phyloP scores from a whole-genome alignment of 306 rosid genomes.

The Casuarina cunninghamiana region DNA sequence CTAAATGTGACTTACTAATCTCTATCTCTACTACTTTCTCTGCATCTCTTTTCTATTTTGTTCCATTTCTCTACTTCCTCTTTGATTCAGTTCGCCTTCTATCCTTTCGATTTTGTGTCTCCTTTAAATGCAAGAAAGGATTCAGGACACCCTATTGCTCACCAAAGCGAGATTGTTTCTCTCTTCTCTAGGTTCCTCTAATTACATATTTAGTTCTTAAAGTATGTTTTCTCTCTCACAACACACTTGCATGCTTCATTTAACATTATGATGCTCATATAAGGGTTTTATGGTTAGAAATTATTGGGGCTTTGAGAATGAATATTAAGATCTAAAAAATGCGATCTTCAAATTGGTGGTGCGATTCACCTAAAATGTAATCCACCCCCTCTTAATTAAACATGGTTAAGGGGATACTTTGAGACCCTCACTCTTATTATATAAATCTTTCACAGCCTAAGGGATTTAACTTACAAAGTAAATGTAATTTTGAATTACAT shows the following conservation, averaged over 20 bases:
- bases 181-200: conserved; percentile 42
- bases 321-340: background rate
- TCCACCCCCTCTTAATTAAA: too few relatives aligned
- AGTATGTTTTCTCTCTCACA: background rate
- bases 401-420: too few relatives aligned
- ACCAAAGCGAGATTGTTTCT: conserved; percentile 37
- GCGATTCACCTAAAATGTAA: too few relatives aligned
- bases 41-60: background rate
- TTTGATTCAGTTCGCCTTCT: too few relatives aligned
- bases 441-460: too few relatives aligned
- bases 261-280: background rate
- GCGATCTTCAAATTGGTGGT: background rate
- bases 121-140: conserved; percentile 29
- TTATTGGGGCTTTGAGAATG: background rate
- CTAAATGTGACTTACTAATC: too few relatives aligned
- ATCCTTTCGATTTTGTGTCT: too few relatives aligned
- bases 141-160: conserved; percentile 31
- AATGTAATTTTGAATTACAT: too few relatives aligned
- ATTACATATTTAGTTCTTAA: background rate
- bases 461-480: too few relatives aligned
- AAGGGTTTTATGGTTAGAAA: background rate
- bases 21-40: background rate
- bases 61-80: background rate
- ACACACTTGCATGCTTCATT: background rate
- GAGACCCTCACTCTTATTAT: too few relatives aligned